These are phyloP conservation scores for Nannochloropsis gaditana DNA, from an alignment of 108 stramenopile species.

Conservation along the genomic window DNA sequence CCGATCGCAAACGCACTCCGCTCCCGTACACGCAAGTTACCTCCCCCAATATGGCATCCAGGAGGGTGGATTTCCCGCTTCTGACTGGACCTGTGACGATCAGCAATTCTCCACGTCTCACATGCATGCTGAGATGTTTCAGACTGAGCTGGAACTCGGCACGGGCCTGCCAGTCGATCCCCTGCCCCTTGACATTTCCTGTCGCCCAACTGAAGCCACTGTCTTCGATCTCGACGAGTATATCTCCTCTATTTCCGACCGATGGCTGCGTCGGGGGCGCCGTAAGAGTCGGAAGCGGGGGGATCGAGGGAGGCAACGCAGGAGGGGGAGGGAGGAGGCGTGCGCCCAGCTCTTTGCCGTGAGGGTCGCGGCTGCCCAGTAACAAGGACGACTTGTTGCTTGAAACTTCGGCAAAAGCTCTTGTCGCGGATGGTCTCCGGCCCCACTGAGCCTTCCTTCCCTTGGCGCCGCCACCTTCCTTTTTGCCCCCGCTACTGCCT, in stretches of 20 bases:
- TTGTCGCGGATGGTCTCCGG: too few relatives aligned
- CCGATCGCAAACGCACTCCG: constrained; percentile 40
- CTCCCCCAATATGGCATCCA: constrained; percentile 43
- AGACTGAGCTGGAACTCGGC: background rate
- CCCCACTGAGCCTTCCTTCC: too few relatives aligned
- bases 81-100: constrained; percentile 22
- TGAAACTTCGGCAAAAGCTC: too few relatives aligned
- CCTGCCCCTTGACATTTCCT: background rate
- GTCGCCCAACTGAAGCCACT: background rate
- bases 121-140: background rate
- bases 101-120: background rate
- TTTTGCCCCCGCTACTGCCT: background rate
- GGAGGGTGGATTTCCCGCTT: constrained; percentile 37
- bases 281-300: too few relatives aligned
- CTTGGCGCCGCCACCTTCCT: background rate
- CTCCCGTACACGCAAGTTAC: constrained; percentile 51
- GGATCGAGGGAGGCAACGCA: too few relatives aligned
- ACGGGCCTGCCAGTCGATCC: background rate
- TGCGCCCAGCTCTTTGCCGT: background rate
- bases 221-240: background rate
- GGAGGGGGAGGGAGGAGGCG: too few relatives aligned
- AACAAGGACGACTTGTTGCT: background rate
- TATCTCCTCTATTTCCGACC: background rate
- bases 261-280: too few relatives aligned
- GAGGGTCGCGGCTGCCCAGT: too few relatives aligned